These are phyloP conservation scores for Ophioceras dolichostomum DNA, from an alignment of 2,329 filamentous ascomycete genomes.

Conservation along the genomic window DNA sequence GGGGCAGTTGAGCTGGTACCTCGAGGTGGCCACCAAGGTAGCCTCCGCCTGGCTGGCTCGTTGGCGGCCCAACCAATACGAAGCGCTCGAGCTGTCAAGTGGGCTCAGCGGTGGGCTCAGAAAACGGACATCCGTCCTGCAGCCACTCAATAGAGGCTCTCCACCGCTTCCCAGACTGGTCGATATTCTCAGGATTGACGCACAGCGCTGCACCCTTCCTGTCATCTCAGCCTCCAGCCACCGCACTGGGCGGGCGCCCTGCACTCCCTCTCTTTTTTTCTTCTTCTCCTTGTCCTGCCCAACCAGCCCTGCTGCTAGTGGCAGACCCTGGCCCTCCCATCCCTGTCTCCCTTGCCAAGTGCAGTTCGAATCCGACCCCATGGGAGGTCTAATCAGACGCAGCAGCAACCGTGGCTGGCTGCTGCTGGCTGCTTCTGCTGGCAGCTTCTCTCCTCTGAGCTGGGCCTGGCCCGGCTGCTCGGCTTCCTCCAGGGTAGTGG, in stretches of 20 bases:
- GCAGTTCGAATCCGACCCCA: background rate
- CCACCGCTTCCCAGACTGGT: background rate
- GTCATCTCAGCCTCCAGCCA: slow-evolving; percentile 5
- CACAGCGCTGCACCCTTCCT: background rate
- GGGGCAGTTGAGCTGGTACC: background rate
- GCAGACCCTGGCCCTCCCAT: background rate
- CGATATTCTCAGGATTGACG: slow-evolving; percentile 1
- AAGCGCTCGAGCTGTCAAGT: background rate
- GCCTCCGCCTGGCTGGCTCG: background rate
- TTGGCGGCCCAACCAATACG: slow-evolving; percentile 1
- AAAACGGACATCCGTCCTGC: slow-evolving; percentile 4
- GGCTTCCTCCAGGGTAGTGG: no score
- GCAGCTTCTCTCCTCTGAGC: no score
- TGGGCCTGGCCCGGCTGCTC: no score
- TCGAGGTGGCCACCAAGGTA: background rate
- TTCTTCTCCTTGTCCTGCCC: background rate
- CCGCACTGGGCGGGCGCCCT: no score
- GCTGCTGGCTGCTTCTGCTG: no score
- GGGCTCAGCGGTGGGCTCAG: background rate
- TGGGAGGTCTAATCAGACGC: background rate
- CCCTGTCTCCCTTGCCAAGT: background rate
- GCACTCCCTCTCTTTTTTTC: slow-evolving; percentile 1
- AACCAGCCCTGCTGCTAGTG: background rate
- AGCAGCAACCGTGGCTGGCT: background rate
- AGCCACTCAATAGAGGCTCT: slow-evolving; percentile 2